Evolutionary conservation across 108 stramenopile genomes (phyloP).

Genomic region (Nannochloropsis oceanica): DNA sequence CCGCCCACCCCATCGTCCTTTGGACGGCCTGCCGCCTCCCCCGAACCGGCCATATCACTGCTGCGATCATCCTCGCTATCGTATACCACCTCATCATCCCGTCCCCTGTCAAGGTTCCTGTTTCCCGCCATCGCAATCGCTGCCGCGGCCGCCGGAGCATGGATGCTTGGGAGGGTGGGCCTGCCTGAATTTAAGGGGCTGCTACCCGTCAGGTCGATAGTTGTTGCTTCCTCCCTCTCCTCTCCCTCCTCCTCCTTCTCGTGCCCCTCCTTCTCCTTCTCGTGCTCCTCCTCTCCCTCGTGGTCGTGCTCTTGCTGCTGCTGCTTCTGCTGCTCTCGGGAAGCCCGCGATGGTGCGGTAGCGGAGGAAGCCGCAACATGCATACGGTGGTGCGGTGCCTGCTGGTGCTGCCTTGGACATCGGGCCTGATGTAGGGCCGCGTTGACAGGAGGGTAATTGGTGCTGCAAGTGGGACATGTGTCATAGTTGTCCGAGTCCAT

Average conservation of each 20-base stretch:
- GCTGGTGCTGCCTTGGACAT: too few relatives aligned
- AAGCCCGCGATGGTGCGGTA: too few relatives aligned
- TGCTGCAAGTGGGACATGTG: too few relatives aligned
- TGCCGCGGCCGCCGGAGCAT: neutral
- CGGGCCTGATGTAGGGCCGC: too few relatives aligned
- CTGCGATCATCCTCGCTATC: neutral
- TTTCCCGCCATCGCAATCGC: neutral
- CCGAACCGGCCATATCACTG: neutral
- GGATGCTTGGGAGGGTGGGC: neutral
- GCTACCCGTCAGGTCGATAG: neutral
- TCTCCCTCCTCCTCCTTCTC: neutral
- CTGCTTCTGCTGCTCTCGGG: too few relatives aligned
- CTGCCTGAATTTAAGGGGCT: neutral
- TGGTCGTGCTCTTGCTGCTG: too few relatives aligned
- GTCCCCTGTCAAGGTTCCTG: neutral
- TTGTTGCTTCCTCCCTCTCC: neutral
- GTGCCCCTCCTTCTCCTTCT: too few relatives aligned
- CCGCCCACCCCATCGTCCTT: neutral
- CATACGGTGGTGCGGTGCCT: too few relatives aligned
- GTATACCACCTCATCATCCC: neutral
- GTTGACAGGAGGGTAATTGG: too few relatives aligned
- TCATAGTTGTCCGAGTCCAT: too few relatives aligned
- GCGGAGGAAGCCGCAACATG: too few relatives aligned
- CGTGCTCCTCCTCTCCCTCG: too few relatives aligned
- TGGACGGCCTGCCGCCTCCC: neutral